phyloP scores from a whole-genome alignment of 192 early-diverging fungal genomes.

The Podila verticillata region DNA sequence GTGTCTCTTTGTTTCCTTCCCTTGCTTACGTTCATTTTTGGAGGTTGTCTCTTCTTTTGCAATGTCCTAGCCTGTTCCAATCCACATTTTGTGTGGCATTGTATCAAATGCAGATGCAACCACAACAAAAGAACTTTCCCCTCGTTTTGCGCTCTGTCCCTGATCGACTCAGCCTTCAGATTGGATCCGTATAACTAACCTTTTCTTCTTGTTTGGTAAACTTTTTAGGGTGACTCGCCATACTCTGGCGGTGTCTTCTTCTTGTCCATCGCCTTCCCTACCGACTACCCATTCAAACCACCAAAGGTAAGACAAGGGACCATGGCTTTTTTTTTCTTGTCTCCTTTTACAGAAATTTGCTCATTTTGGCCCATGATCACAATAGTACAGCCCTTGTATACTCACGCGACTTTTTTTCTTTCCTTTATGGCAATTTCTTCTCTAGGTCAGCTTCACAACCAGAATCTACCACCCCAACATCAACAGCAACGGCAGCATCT shows the following conservation, averaged over 20 bases:
- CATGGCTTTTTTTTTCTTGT: not conserved
- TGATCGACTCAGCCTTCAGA: not conserved
- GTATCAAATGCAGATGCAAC: too few species aligned
- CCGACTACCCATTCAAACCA: slow-evolving; percentile 98
- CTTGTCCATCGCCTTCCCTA: slow-evolving; percentile 97
- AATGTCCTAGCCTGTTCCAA: too few species aligned
- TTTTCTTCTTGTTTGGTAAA: not conserved
- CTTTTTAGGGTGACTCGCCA: slow-evolving; percentile 84
- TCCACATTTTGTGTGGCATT: too few species aligned
- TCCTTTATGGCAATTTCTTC: not conserved
- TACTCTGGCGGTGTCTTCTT: slow-evolving; percentile 97
- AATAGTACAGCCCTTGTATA: not conserved
- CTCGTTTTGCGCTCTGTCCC: too few species aligned
- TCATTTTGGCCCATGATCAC: not conserved
- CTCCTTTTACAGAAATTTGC: not conserved
- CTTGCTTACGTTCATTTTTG: not conserved
- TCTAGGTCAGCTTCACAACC: slow-evolving; percentile 92
- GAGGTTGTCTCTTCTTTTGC: too few species aligned
- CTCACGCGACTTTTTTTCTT: slow-evolving; percentile 12
- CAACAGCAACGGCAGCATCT: slow-evolving; percentile 98
- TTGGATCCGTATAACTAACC: not conserved
- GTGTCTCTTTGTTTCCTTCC: not conserved
- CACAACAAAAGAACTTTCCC: too few species aligned
- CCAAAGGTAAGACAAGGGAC: slow-evolving; percentile 76
- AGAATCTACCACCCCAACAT: slow-evolving; percentile 99